Base-by-base conservation (phyloP, 345 rosid species). In the Mangifera indica region DNA sequence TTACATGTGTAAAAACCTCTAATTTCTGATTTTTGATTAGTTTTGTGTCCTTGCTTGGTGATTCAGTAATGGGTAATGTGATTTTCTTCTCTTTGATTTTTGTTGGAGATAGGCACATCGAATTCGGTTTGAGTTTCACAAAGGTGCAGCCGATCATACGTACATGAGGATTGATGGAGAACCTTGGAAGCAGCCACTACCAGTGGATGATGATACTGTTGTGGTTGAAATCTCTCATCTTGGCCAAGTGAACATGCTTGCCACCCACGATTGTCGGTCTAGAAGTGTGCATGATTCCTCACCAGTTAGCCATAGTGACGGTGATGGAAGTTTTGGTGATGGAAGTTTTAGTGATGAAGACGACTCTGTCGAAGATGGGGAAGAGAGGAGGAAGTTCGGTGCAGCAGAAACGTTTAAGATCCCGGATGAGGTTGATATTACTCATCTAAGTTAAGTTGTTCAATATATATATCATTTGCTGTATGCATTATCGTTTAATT, bases 131-230 rank as follows among this genome's bases (percentile, higher is more conserved):
- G 93, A 91, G 81, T 91, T 93, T 66, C 93, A 81, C 77, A 95
- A 82, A 81, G 90, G 91, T 45, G 87, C 85, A 10, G 81, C 93
- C 9, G 88, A 88, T 34, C 87, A 83, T 77, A 86, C 97, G 62
- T 90, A 32, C 77, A 91, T 89, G 94, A 89, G 98, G 79, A 86
- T 88, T 59, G 98, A 93, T 40, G 98, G 97, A 74, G 97, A 90
- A 69, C 96, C 96, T 0, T 93, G 97, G 96, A 91, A 87, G 86
- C 97, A 93, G 74, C 94, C 91, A 5, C 73, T 93, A 18, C 94
- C 97, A 13, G 67, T 48, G 9, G 80, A 89, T 22, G 96, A 89
- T 60, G 91, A 89, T 71, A 88, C 97, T 1, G 96, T 95, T 44
- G 82, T 83, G 60, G 81, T 93, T 45, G 97, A 91, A 76, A 93